A percentile compares a stretch with the other conserved stretches of the same genome.
Conservation (phyloP, 2,329 filamentous ascomycete genomes). For the Aureobasidium sp. region DNA sequence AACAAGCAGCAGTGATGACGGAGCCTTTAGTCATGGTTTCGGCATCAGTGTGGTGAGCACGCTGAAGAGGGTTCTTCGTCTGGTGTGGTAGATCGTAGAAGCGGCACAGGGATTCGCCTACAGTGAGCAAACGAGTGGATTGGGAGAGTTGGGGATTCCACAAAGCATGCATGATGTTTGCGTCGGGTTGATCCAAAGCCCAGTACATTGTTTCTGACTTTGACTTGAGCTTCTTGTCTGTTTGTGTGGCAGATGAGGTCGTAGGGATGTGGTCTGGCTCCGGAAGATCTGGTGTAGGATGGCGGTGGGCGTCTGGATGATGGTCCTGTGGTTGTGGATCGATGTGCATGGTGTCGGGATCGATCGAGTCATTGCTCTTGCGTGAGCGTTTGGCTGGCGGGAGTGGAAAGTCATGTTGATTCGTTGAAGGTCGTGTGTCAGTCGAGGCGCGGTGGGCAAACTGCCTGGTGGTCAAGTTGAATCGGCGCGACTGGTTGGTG, state of each 20-base stretch:
- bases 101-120: constrained; percentile 26
- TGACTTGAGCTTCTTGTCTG: constrained; percentile 22
- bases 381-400: constrained; percentile 25
- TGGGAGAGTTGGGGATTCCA: constrained; percentile 22
- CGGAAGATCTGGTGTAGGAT: constrained; percentile 18
- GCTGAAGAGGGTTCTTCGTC: background rate
- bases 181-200: constrained; percentile 24
- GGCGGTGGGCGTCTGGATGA: constrained; percentile 16
- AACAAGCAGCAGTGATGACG: constrained; percentile 24
- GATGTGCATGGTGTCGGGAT: constrained; percentile 40
- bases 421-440: background rate
- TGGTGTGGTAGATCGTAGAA: constrained; percentile 24
- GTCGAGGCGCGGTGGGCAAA: background rate
- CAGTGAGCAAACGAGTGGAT: constrained; percentile 22
- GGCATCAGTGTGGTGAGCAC: constrained; percentile 19
- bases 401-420: constrained; percentile 23
- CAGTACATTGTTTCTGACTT: constrained; percentile 28
- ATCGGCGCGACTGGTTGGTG: constrained; percentile 13
- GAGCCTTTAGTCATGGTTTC: constrained; percentile 19
- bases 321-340: constrained; percentile 27
- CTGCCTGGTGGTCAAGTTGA: constrained; percentile 8
- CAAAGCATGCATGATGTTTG: constrained; percentile 20
- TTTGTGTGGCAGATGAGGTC: constrained; percentile 22
- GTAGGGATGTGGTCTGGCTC: background rate
- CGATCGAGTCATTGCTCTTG: constrained; percentile 25